Base-by-base conservation (phyloP, 768 basidiomycete genomes). In the Porphyrellus cyaneotinctus region DNA sequence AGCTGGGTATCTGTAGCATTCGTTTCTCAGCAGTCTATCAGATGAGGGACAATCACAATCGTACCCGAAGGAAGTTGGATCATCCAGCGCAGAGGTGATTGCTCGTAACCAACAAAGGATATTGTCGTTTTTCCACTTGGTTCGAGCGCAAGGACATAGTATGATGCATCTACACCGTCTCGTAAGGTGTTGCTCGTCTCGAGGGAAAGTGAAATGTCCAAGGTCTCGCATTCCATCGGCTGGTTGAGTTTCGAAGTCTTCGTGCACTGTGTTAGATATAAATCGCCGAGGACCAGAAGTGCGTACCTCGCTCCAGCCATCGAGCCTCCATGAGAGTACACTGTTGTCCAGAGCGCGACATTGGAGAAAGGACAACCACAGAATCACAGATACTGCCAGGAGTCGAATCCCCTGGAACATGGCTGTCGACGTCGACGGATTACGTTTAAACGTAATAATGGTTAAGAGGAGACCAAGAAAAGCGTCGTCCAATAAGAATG, bases 141-240 rank as follows among this genome's bases (percentile, higher is more conserved):
- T 39, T 73, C 70, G 41, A 75, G 72, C 1, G 75, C 72, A 14
- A 78, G 65, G 65, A 79, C 65, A 54, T 72, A 72, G 52, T 73
- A 80, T 3, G 75, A 68, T 8, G 24, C 44, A 24, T 65, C 69
- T 26, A 9, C 9, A 9, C 26, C 26, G 5, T 61, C 18, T 28
- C 28, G 20, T 13, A 42, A 41, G 13, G 18, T 31, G 11, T 41
- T 7, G 17, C 12, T 49, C 38, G 12, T 42, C 12, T 43, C 23
- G 22, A 43, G 18, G 6, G 45, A 20, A 41, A 62, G 26, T 11
- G 48, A 51, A 15, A 62, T 35, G 24, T 32, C 42, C 38, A 61
- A 33, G 2, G 38, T 47, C 41, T 57, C 53, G 38, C 66, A 66
- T n/a, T 58, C 64, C 31, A 39, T 44, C 15, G 53, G 23, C 26